These are phyloP conservation scores for Fusarium sp. DNA, from an alignment of 2,329 filamentous ascomycete species.

Conservation along the genomic window DNA sequence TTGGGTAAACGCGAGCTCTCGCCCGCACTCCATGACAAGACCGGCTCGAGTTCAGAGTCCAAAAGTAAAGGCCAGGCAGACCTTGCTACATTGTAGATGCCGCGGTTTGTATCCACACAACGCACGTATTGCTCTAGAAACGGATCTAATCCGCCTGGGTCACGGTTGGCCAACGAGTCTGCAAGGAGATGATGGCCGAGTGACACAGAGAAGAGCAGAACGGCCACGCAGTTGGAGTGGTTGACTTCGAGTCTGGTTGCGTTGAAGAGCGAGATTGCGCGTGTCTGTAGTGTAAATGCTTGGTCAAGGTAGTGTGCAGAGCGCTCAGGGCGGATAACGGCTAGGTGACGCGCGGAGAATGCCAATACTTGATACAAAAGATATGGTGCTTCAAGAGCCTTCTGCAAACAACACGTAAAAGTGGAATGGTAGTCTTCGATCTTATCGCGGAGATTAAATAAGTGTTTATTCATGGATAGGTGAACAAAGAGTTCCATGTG, in stretches of 20 bases:
- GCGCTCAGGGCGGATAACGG: not conserved
- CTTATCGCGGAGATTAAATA: slow-evolving; percentile 13
- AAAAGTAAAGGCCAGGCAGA: slow-evolving; percentile 11
- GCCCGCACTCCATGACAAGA: slow-evolving; percentile 13
- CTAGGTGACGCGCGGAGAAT: slow-evolving; percentile 32
- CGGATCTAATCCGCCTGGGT: accelerated
- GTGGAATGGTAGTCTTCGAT: not conserved
- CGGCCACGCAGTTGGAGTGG: slow-evolving; percentile 16
- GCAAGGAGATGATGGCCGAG: slow-evolving; percentile 28
- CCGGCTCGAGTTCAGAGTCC: slow-evolving; percentile 4
- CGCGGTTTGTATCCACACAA: slow-evolving; percentile 25
- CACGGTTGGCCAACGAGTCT: slow-evolving; percentile 12
- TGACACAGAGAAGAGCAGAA: slow-evolving; percentile 23
- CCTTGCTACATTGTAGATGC: slow-evolving; percentile 10
- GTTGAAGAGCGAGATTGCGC: slow-evolving; percentile 31
- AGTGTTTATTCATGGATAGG: not conserved
- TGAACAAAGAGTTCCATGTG: slow-evolving; percentile 31
- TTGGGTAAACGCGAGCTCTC: not conserved
- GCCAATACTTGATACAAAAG: slow-evolving; percentile 27
- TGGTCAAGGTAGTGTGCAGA: not conserved
- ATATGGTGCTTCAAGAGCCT: slow-evolving; percentile 15
- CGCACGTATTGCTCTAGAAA: slow-evolving; percentile 19
- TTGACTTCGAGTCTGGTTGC: not conserved
- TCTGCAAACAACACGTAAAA: not conserved
- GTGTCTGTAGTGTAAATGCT: slow-evolving; percentile 17